Evolutionary conservation across 2,329 filamentous ascomycete species (phyloP).

Genomic region (Davidsoniella virescens): DNA sequence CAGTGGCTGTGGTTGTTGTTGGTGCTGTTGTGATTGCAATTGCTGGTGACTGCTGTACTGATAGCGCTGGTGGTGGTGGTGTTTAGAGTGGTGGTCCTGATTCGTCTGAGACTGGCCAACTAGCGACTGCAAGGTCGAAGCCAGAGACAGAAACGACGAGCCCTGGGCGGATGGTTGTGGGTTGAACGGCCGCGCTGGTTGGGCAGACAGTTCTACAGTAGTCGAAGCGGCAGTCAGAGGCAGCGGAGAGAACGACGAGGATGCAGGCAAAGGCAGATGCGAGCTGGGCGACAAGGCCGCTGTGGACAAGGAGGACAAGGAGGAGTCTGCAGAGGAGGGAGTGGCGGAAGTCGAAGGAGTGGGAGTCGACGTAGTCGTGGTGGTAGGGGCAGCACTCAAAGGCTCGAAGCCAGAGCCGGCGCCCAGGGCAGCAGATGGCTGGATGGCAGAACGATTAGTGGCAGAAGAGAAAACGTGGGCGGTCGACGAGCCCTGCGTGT

Average conservation of each 20-base stretch:
- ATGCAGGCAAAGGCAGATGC: too few species aligned
- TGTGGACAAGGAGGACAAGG: background rate
- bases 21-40: background rate
- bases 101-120: background rate
- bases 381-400: conserved; percentile 15
- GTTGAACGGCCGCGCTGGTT: conserved; percentile 3
- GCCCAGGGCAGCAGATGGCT: background rate
- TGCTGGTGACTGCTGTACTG: background rate
- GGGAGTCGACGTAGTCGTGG: conserved; percentile 11
- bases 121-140: conserved; percentile 7
- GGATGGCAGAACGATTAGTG: background rate
- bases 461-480: conserved; percentile 8
- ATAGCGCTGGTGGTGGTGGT: background rate
- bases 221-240: conserved; percentile 7
- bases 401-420: background rate
- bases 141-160: conserved; percentile 4
- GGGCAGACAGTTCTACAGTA: conserved; percentile 9
- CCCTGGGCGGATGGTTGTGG: conserved; percentile 2
- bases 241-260: background rate
- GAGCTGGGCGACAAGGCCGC: too few species aligned
- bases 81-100: background rate
- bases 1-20: background rate
- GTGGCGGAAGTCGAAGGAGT: conserved; percentile 14
- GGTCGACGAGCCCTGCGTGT: conserved; percentile 3
- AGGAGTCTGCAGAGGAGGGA: conserved; percentile 10